Conservation (phyloP, 129 eudicot species). For the Centrapalus pauciflorus region DNA sequence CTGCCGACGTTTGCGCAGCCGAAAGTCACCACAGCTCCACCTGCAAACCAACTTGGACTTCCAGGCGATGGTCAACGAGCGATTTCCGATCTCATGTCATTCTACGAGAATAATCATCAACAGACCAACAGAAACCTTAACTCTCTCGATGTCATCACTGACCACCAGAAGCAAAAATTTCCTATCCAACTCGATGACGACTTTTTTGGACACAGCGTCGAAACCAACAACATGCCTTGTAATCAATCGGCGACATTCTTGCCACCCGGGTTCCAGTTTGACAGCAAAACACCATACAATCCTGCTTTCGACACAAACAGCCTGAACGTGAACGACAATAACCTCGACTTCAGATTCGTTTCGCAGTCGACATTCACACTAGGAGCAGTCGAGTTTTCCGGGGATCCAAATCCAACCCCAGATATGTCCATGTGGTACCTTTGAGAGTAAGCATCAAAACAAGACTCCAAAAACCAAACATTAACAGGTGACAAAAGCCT, state of each 20-base stretch:
- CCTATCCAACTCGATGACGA: constrained; percentile 45
- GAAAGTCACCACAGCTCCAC: constrained; percentile 29
- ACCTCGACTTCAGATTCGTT: constrained; percentile 48
- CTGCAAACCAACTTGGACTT: constrained; percentile 43
- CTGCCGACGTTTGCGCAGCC: constrained; percentile 33
- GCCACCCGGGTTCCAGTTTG: constrained; percentile 38
- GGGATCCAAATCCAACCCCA: constrained; percentile 40
- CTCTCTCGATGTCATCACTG: constrained; percentile 21
- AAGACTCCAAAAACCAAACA: not conserved
- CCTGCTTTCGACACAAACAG: constrained; percentile 34
- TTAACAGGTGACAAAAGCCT: constrained; percentile 28
- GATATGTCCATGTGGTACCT: constrained; percentile 49
- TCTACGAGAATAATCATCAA: constrained; percentile 55
- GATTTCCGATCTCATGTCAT: constrained; percentile 58
- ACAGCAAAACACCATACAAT: constrained; percentile 37
- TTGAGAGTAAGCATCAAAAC: constrained; percentile 22
- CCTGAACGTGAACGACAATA: constrained; percentile 8
- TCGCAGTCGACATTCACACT: constrained; percentile 49
- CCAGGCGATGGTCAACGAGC: constrained; percentile 65
- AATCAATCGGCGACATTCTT: constrained; percentile 28
- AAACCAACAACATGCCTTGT: constrained; percentile 24
- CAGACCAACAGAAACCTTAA: constrained; percentile 29
- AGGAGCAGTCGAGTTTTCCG: constrained; percentile 40
- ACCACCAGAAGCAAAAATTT: constrained; percentile 42
- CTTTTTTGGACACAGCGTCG: constrained; percentile 40